Conservation (phyloP, 73 alveolate genomes). For the Blepharisma stoltei region DNA sequence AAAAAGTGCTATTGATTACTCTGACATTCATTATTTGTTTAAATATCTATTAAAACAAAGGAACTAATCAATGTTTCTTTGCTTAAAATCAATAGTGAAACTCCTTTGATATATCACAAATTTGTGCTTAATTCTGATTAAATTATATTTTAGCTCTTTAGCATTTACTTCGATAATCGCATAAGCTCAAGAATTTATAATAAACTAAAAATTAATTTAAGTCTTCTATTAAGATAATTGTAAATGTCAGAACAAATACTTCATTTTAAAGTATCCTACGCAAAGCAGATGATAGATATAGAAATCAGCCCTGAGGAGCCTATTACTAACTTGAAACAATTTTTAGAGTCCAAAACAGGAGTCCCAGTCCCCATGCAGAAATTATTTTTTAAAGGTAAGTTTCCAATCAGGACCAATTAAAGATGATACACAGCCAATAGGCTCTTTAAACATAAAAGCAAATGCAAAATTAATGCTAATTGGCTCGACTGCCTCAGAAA, state of each 20-base stretch:
- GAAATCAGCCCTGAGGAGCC: background rate
- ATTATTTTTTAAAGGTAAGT: conserved; percentile 9
- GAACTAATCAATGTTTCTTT: too few relatives aligned
- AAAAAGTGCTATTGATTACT: too few relatives aligned
- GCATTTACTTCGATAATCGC: too few relatives aligned
- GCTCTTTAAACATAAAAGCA: background rate
- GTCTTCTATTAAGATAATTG: too few relatives aligned
- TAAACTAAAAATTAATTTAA: too few relatives aligned
- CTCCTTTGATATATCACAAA: too few relatives aligned
- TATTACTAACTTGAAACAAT: background rate
- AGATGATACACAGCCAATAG: background rate
- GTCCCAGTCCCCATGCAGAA: conserved; percentile 11
- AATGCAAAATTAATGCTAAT: background rate
- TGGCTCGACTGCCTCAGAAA: conserved; percentile 1
- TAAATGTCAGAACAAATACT: conserved; percentile 7
- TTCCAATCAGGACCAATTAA: background rate
- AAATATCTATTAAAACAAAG: too few relatives aligned
- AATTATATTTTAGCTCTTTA: too few relatives aligned
- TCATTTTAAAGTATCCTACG: conserved; percentile 3
- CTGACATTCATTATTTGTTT: too few relatives aligned
- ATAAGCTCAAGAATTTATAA: too few relatives aligned
- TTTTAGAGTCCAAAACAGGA: background rate
- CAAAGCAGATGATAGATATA: background rate
- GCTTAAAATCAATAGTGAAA: too few relatives aligned
- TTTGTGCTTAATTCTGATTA: too few relatives aligned